These are phyloP conservation scores for Melanogaster broomeanus DNA, from an alignment of 768 basidiomycete genomes.

Conservation along the genomic window DNA sequence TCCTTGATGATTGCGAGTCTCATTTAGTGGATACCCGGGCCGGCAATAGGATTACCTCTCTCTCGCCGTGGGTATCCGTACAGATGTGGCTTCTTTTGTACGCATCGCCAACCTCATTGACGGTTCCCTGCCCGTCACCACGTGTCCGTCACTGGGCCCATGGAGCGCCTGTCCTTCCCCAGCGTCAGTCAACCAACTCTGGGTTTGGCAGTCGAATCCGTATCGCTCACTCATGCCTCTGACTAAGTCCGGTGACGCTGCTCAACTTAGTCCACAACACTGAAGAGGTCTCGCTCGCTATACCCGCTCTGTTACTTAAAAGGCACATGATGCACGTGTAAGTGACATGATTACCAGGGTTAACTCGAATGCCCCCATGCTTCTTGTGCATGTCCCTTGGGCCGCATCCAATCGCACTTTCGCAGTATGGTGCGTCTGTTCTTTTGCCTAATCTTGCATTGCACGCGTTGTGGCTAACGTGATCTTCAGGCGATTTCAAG, in stretches of 20 bases:
- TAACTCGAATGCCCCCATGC: slow-evolving; percentile 20
- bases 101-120: not conserved
- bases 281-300: too few species aligned
- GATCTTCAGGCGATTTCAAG: slow-evolving; percentile 19
- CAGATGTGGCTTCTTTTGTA: not conserved
- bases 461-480: slow-evolving; percentile 24
- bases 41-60: not conserved
- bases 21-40: not conserved
- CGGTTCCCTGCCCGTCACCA: slow-evolving; percentile 15
- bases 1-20: not conserved
- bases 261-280: too few species aligned
- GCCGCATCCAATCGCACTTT: slow-evolving; percentile 12
- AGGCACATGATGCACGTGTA: slow-evolving; percentile 13
- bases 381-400: slow-evolving; percentile 27
- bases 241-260: not conserved
- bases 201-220: too few species aligned
- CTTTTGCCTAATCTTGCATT: slow-evolving; percentile 23
- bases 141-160: slow-evolving; percentile 10
- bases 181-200: not conserved
- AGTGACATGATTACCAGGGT: not conserved
- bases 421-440: slow-evolving; percentile 11
- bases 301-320: not conserved
- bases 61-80: not conserved
- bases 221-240: not conserved
- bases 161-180: not conserved